Evolutionary conservation across 805 yeast species (phyloP), one percentile per base, ranked within the genome.

Genomic region (Nakazawaea wyomingensis): DNA sequence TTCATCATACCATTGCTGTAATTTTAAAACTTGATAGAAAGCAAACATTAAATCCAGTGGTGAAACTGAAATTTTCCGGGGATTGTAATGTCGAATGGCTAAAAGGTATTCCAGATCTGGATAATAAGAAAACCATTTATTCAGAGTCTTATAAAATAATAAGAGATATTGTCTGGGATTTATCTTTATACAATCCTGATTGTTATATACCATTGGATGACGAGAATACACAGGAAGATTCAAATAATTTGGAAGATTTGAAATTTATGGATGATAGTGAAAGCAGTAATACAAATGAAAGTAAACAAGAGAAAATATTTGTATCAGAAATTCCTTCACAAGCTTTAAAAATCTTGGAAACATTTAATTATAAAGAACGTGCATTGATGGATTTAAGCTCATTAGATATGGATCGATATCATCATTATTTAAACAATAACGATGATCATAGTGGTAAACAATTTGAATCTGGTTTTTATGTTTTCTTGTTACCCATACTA

Each of bases 401-500:
- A 4, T 26, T 37, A 17, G 37, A 37, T 16, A n/a, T 40, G 34
- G 35, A 31, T 11, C 18, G 34, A 14, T 30, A 28, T 31, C 28
- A 24, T 20, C 27, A 34, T n/a, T 31, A 16, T 8, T 14, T 3
- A 4, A 4, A 9, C 20, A 2, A 11, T 19, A 11, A 16, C 29
- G n/a, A n/a, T n/a, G n/a, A n/a, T n/a, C n/a, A n/a, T n/a, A n/a
- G n/a, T 9, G 31, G 37, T 5, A 48, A 49, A 18, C 49, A 54
- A 13, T 66, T 62, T 48, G 72, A 72, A 48, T 77, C 90, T 1
- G 95, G 95, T 18, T 74, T 80, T 50, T 85, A 85, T 54, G 72
- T 84, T 2, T 85, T 82, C 53, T 56, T 81, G 16, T 57, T 84
- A 5, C 91, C 93, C 0, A 64, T 80, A 0, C 59, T 76, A 5